Evolutionary conservation across 345 rosid species (phyloP).

Genomic region (Citrus inodora): DNA sequence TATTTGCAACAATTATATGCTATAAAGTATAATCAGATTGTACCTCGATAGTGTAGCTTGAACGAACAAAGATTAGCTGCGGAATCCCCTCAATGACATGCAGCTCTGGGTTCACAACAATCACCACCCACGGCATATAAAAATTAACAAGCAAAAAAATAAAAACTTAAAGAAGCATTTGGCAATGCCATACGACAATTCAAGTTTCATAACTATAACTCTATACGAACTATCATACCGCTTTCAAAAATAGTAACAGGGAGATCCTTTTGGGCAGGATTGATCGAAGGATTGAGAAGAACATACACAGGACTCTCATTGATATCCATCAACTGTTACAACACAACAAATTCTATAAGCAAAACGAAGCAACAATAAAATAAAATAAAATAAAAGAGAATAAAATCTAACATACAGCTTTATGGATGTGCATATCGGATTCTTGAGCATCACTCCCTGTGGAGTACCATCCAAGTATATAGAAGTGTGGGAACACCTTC

Average conservation of each 20-base stretch:
- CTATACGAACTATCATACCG: constrained; percentile 33
- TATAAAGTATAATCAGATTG: not conserved
- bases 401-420: constrained; percentile 56
- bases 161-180: not conserved
- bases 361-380: not conserved
- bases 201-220: not conserved
- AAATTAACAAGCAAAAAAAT: constrained; percentile 2
- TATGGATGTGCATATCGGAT: constrained; percentile 90
- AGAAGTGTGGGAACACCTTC: constrained; percentile 90
- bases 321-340: constrained; percentile 84
- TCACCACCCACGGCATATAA: constrained; percentile 10
- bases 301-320: constrained; percentile 95
- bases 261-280: constrained; percentile 88
- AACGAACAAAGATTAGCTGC: constrained; percentile 78
- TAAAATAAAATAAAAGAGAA: not conserved
- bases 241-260: constrained; percentile 88
- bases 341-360: not conserved
- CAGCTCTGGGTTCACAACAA: constrained; percentile 50
- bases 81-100: constrained; percentile 97
- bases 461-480: constrained; percentile 94
- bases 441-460: constrained; percentile 84
- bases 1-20: not conserved
- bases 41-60: constrained; percentile 97
- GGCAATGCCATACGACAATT: not conserved
- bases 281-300: constrained; percentile 82